Conservation (phyloP, 1,139 yeast genomes). For the Pneumocystis wakefieldiae region DNA sequence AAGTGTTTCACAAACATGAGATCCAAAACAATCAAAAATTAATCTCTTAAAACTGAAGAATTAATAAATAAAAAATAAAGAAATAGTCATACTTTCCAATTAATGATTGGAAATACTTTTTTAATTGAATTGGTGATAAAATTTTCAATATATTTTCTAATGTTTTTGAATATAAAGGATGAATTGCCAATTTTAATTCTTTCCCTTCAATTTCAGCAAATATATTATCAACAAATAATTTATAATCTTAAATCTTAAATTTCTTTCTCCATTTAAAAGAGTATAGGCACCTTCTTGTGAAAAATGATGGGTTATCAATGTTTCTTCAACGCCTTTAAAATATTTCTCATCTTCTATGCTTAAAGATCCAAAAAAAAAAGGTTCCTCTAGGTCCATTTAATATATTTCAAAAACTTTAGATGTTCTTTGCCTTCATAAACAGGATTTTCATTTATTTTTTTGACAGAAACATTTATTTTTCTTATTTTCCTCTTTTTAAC, state of each 20-base stretch:
- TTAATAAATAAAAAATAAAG: background rate
- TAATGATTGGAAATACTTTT: conserved; percentile 46
- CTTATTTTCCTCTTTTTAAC: background rate
- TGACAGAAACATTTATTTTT: background rate
- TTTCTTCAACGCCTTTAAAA: conserved; percentile 10
- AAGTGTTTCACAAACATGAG: conserved; percentile 84
- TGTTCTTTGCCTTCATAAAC: background rate
- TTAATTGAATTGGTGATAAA: conserved; percentile 54
- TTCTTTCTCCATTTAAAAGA: background rate
- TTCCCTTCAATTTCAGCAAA: conserved; percentile 60
- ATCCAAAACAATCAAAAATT: conserved; percentile 76
- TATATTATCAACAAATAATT: conserved; percentile 10
- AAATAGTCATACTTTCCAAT: conserved; percentile 26
- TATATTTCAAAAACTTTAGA: background rate
- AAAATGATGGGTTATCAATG: conserved; percentile 8
- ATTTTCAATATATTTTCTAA: conserved; percentile 70
- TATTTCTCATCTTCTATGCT: conserved; percentile 11
- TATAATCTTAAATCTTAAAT: conserved; percentile 5
- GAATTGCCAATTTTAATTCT: conserved; percentile 81
- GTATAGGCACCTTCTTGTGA: background rate
- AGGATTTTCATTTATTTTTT: background rate
- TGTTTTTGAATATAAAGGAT: conserved; percentile 85
- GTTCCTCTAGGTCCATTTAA: background rate
- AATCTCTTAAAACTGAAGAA: conserved; percentile 43
- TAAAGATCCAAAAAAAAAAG: conserved; percentile 7